phyloP scores from a whole-genome alignment of 2,329 filamentous ascomycete species.

The Ascochyta pisi region DNA sequence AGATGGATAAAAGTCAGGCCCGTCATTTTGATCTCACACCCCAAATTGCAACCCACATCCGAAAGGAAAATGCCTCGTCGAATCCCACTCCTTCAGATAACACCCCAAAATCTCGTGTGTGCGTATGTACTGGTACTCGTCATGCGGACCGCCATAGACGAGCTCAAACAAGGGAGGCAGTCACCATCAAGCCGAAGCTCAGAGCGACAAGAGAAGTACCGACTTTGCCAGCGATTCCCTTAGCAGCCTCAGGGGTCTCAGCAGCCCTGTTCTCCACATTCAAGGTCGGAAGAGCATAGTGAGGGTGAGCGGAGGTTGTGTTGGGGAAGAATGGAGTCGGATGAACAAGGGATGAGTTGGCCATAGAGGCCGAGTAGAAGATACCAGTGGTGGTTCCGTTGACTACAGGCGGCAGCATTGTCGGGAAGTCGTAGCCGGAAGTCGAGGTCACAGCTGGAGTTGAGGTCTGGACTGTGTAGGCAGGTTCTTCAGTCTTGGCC shows the following conservation, averaged over 20 bases:
- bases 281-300: constrained; percentile 14
- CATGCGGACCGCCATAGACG: not conserved
- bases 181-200: constrained; percentile 11
- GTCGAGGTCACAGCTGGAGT: not conserved
- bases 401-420: constrained; percentile 6
- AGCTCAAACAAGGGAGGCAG: constrained; percentile 10
- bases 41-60: constrained; percentile 4
- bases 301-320: constrained; percentile 9
- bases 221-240: constrained; percentile 8
- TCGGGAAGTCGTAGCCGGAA: constrained; percentile 4
- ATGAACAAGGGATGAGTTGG: constrained; percentile 9
- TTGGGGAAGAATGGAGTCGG: constrained; percentile 18
- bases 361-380: constrained; percentile 9
- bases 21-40: not conserved
- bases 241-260: not conserved
- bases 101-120: not conserved
- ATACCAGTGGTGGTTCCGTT: constrained; percentile 14
- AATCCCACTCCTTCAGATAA: not conserved
- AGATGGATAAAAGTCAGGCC: not conserved
- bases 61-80: constrained; percentile 1
- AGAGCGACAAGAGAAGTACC: constrained; percentile 12
- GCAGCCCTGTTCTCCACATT: constrained; percentile 13
- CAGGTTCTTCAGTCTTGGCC: not conserved
- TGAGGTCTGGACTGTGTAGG: constrained; percentile 14
- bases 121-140: not conserved